A percentile compares a stretch with the other conserved stretches of the same genome.
Conservation (phyloP, 306 rosid genomes). For the Acacia melanoxylon region DNA sequence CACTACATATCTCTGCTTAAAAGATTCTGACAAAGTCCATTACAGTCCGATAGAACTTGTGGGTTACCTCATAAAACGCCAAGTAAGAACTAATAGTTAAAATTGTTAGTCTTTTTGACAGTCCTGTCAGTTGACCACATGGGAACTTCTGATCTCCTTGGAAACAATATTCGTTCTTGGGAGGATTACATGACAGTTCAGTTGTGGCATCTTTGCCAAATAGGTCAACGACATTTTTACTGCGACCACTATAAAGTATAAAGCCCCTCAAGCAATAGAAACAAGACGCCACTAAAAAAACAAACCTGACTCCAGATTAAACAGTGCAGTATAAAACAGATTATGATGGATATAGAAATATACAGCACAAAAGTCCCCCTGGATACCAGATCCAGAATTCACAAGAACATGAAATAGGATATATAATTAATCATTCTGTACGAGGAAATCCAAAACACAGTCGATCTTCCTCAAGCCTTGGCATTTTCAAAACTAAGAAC, state of each 20-base stretch:
- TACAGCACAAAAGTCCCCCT: not conserved
- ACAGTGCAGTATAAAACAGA: not conserved
- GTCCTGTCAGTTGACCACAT: not conserved
- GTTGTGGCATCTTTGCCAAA: not conserved
- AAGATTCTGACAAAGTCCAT: not conserved
- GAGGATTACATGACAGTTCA: not conserved
- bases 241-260: not conserved
- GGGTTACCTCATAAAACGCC: not conserved
- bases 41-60: not conserved
- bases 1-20: not conserved
- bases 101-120: not conserved
- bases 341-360: not conserved
- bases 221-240: not conserved
- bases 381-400: not conserved
- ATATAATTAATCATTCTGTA: not conserved
- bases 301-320: not conserved
- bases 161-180: not conserved
- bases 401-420: not conserved
- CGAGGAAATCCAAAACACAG: not conserved
- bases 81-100: not conserved
- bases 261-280: not conserved
- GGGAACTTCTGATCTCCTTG: not conserved
- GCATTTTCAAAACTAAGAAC: constrained; percentile 42
- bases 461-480: not conserved
- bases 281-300: not conserved